Conservation (phyloP, 2,329 filamentous ascomycete species). For the Botrytis tulipae region DNA sequence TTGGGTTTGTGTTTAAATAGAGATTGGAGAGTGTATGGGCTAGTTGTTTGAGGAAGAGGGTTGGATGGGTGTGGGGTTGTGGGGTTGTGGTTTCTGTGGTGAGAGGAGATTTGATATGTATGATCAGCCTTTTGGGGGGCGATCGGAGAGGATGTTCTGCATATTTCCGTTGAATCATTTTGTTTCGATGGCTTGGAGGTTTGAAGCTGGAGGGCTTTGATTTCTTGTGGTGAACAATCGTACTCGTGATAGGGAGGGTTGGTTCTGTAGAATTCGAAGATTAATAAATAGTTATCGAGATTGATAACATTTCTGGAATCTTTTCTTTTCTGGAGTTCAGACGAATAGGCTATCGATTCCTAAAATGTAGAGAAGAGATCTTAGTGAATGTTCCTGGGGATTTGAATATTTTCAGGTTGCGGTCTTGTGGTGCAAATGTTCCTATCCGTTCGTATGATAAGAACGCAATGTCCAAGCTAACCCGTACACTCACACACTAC, state of each 20-base stretch:
- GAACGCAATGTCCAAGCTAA: too few relatives aligned
- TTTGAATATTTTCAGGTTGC: accelerated
- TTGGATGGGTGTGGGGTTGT: not conserved
- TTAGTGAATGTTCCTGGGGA: accelerated
- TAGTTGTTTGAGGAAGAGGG: not conserved
- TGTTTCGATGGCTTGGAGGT: too few relatives aligned
- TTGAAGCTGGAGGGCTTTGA: too few relatives aligned
- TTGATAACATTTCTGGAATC: too few relatives aligned
- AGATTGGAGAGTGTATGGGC: not conserved
- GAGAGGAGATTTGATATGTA: not conserved
- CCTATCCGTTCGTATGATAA: not conserved
- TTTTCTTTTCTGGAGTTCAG: not conserved
- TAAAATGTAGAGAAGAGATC: not conserved
- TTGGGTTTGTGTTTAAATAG: not conserved
- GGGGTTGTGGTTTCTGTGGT: not conserved
- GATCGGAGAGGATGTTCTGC: too few relatives aligned
- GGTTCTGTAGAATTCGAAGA: too few relatives aligned
- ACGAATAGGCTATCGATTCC: not conserved
- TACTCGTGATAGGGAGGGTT: too few relatives aligned
- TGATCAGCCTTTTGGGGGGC: not conserved
- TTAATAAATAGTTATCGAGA: too few relatives aligned
- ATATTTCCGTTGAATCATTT: too few relatives aligned
- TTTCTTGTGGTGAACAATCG: too few relatives aligned
- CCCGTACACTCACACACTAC: too few relatives aligned
- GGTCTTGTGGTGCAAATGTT: not conserved